These are phyloP conservation scores for Russula lepida DNA, from an alignment of 768 basidiomycete genomes.

Conservation along the genomic window DNA sequence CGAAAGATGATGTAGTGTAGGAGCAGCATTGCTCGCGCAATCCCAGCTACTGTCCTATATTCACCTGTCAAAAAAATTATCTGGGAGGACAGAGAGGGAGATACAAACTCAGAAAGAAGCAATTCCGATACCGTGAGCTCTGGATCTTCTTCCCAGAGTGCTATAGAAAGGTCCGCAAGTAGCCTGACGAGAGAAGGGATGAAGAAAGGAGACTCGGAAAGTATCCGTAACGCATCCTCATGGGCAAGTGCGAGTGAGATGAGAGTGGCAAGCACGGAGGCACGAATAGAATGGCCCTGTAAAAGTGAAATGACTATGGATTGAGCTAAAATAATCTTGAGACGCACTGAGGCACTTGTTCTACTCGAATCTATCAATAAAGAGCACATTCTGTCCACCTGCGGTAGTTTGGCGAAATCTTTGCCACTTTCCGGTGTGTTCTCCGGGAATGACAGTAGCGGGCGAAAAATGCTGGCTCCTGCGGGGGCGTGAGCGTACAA, in stretches of 20 bases:
- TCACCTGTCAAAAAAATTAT: slow-evolving; percentile 5
- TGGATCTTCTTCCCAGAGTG: slow-evolving; percentile 62
- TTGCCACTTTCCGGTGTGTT: slow-evolving; percentile 10
- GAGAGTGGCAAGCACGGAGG: slow-evolving; percentile 34
- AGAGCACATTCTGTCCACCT: slow-evolving; percentile 28
- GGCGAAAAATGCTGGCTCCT: slow-evolving; percentile 9
- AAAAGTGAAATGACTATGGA: background rate
- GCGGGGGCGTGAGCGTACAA: background rate
- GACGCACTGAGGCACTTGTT: slow-evolving; percentile 23
- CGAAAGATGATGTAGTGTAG: slow-evolving; percentile 56
- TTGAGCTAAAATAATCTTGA: background rate
- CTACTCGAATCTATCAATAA: slow-evolving; percentile 24
- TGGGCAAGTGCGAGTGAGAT: slow-evolving; percentile 34
- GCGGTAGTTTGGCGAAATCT: slow-evolving; percentile 23
- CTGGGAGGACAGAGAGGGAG: background rate
- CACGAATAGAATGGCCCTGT: slow-evolving; percentile 33
- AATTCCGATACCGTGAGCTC: slow-evolving; percentile 32
- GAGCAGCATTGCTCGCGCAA: slow-evolving; percentile 48
- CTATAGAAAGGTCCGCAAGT: slow-evolving; percentile 42
- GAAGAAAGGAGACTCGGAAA: slow-evolving; percentile 43
- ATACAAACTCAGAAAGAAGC: slow-evolving; percentile 32
- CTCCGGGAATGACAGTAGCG: slow-evolving; percentile 20
- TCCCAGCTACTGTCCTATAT: slow-evolving; percentile 40
- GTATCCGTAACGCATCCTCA: slow-evolving; percentile 30
- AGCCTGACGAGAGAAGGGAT: slow-evolving; percentile 59